These are phyloP conservation scores for Dactylellina cionopaga DNA, from an alignment of 2,329 filamentous ascomycete species.

Conservation along the genomic window DNA sequence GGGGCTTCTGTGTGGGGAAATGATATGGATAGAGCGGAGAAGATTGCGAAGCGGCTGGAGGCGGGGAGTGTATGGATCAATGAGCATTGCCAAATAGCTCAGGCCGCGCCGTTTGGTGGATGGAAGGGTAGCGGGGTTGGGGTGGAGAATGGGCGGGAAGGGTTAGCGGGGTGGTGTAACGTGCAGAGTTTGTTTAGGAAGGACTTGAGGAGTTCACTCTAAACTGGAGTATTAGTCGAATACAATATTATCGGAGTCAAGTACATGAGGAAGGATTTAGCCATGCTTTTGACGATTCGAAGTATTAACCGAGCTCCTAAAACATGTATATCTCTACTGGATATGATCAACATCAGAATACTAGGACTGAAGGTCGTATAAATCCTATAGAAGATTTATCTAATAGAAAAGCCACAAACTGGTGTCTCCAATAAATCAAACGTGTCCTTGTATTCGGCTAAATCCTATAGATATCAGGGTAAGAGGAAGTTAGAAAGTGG, in stretches of 20 bases:
- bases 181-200: constrained; percentile 40
- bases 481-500: too few species aligned
- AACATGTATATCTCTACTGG: too few species aligned
- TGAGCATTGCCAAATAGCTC: constrained; percentile 64
- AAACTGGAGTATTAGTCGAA: background rate
- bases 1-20: constrained; percentile 67
- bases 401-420: too few species aligned
- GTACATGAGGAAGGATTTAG: background rate
- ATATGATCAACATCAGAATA: too few species aligned
- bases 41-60: constrained; percentile 64
- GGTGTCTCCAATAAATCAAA: too few species aligned
- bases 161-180: constrained; percentile 58
- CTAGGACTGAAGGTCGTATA: too few species aligned
- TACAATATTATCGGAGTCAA: background rate
- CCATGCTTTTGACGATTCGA: background rate
- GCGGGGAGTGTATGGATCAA: constrained; percentile 70
- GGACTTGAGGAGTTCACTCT: constrained; percentile 30
- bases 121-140: constrained; percentile 60
- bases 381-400: too few species aligned
- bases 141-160: constrained; percentile 58
- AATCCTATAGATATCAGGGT: too few species aligned
- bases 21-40: constrained; percentile 64
- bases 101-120: constrained; percentile 61
- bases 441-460: too few species aligned
- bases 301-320: too few species aligned